Evolutionary conservation across 2,329 filamentous ascomycete species (phyloP), one percentile per base, ranked within the genome.

Genomic region (Colletotrichum sp.): DNA sequence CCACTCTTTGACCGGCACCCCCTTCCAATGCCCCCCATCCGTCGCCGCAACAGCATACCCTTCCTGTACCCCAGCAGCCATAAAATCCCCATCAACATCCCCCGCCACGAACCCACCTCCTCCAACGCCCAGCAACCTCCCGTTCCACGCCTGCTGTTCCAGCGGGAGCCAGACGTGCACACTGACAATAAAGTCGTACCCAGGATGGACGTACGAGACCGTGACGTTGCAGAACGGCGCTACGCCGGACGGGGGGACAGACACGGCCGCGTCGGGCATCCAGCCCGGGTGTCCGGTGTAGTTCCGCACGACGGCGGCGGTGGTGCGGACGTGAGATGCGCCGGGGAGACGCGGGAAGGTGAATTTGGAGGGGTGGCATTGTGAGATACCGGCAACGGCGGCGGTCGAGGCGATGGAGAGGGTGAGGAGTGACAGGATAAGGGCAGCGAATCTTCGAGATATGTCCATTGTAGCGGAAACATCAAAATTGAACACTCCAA

Each of bases 61-160:
- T 30, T 84, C 80, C 72, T 85, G 86, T 72, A 85, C 81, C 75
- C 88, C 86, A 6, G 28, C 30, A 8, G 58, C 15, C 18, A 26
- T n/a, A 2, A 16, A 24, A 16, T 71, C 58, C 8, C 58, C 58
- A 24, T 71, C 55, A 7, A 70, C 67, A 4, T 70, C 55, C 16
- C 67, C 67, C 18, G 36, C 67, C 15, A 61, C 34, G 2, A 70
- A 78, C 8, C 79, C 79, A 3, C 79, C 77, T 2, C 78, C 78
- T 0, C 79, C 79, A 12, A 74, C 52, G 4, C 68, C 76, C 38
- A 77, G 32, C 36, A 79, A 71, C 21, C 78, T 67, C 6, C 21
- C 63, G 36, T 79, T 79, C 75, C 78, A 80, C 3, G 10, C 36
- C 66, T 61, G 1, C 26, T 13, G 5, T 43, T 68, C 30, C 3